A percentile compares a stretch with the other conserved stretches of the same genome.
phyloP scores from a whole-genome alignment of 495 filamentous ascomycete species.

The Aspergillus sparsus region DNA sequence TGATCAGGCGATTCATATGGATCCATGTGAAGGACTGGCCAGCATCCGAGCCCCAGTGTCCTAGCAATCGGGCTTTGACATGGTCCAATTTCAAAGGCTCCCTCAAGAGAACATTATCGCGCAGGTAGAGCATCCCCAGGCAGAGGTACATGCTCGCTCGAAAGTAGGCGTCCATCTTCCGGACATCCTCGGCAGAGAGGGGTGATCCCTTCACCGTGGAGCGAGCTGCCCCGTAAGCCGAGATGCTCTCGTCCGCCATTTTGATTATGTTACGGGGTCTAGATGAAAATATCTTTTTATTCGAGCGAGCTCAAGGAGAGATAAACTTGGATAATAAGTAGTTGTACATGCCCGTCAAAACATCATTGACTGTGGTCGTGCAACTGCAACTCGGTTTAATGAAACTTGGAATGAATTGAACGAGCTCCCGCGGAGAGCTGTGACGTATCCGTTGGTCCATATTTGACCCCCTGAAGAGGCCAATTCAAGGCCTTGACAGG shows the following conservation, averaged over 20 bases:
- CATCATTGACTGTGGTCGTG: background rate
- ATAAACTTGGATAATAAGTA: background rate
- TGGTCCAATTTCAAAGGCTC: conserved; percentile 63
- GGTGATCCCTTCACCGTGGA: conserved; percentile 61
- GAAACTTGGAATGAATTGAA: background rate
- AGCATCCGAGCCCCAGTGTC: conserved; percentile 73
- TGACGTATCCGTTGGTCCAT: background rate
- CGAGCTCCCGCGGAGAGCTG: background rate
- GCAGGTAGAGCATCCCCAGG: conserved; percentile 74
- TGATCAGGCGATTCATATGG: conserved; percentile 76
- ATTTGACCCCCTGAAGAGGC: background rate
- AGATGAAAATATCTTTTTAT: background rate
- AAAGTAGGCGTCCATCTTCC: conserved; percentile 68
- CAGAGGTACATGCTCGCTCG: conserved; percentile 70
- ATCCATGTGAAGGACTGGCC: conserved; percentile 75
- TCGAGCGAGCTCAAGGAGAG: background rate
- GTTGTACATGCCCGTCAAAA: no score
- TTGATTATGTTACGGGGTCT: background rate
- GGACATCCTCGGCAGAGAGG: conserved; percentile 61
- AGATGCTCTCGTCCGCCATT: conserved; percentile 44
- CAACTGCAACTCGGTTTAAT: background rate
- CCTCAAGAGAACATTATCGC: conserved; percentile 64
- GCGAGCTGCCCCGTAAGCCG: conserved; percentile 63
- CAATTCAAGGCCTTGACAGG: background rate
- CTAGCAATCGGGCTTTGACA: conserved; percentile 67